Evolutionary conservation across 2,329 filamentous ascomycete species (phyloP), one percentile per base, ranked within the genome.

Genomic region (Nothophaeocryptopus gaeumannii): DNA sequence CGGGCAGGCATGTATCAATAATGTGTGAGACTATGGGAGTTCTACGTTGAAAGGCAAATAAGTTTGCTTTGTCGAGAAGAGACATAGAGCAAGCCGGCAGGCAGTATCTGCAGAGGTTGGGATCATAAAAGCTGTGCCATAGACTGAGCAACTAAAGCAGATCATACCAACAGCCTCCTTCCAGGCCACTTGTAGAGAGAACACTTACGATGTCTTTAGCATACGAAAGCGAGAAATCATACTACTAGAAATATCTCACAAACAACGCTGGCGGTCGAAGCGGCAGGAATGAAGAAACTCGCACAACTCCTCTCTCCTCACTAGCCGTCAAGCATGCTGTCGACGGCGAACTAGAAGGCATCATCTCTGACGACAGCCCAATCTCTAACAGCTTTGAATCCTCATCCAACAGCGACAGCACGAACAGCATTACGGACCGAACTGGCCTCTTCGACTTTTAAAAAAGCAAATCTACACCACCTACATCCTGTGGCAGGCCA

Each of bases 161-260:
- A 91, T 89, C 16, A 97, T 93, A 0, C 89, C 90, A 35, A 91
- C 60, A 61, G 96, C 92, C 3, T 93, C 93, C 65, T 93, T 91
- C 34, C 93, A 80, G 52, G 93, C 79, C 3, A 93, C 97, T 88
- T 99, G 95, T 61, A 97, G 86, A 69, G 95, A 89, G 67, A 96
- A 99, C 66, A 26, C 7, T 26, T 9, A 37, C 3, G 15, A 46
- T 46, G 44, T 16, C 44, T 11, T 38, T 34, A 8, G 5, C 15
- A 1, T 51, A 51, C 33, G 43, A 47, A 26, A 34, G 13, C 3
- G n/a, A 43, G 3, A 51, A 51, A 39, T 16, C 9, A 20, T 12
- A 15, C 15, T 49, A 30, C 26, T 45, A 49, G 30, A 16, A 42
- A 13, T 55, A 47, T 14, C 29, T 50, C 36, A 41, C 16, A 8